Evolutionary conservation across 2,329 filamentous ascomycete species (phyloP), one percentile per base, ranked within the genome.

Genomic region (Leptographium procerum): DNA sequence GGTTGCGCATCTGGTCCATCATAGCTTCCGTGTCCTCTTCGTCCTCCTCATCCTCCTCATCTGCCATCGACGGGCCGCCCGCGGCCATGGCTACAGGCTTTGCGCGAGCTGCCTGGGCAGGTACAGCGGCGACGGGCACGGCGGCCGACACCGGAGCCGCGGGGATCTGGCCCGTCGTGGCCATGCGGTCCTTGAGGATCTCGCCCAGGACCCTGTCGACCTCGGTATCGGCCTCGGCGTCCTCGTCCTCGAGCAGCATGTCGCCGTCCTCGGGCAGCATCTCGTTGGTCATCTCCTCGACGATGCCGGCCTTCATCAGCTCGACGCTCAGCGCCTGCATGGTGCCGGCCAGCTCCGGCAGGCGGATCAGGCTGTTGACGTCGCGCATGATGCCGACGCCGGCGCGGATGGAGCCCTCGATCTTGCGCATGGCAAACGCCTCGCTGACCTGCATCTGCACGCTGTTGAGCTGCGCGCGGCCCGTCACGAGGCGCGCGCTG

Each of bases 381-480:
- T 97, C 91, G 73, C 91, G 92, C 94, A 99, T 97, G 65, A 99
- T 91, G 51, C 89, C 88, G 10, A 92, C 91, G 65, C 86, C 89
- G 48, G 88, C 86, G 64, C 84, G 82, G 68, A 99, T 91, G 67
- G 87, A 91, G 52, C 91, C 92, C 73, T 97, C 91, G 63, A 99
- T 97, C 78, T 95, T 95, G 65, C 90, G 86, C 66, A 97, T 86
- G 1, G 90, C 89, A 72, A 97, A 97, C 1, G 94, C 91, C 75
- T 97, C 92, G 68, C 91, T 90, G 68, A 99, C 92, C 74, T 97
- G 94, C 91, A 97, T 95, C 72, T 92, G 87, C 50, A 99, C 92
- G 64, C 87, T 92, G 69, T 86, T 85, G 53, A 99, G 82, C 74
- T 97, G 94, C 2, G 94, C 94, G 70, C 95, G 95, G 66, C 86